Percentiles rank a stretch among this genome's conserved stretches.
Evolutionary conservation across 306 rosid genomes (phyloP).

Genomic region (Dryas drummondii): DNA sequence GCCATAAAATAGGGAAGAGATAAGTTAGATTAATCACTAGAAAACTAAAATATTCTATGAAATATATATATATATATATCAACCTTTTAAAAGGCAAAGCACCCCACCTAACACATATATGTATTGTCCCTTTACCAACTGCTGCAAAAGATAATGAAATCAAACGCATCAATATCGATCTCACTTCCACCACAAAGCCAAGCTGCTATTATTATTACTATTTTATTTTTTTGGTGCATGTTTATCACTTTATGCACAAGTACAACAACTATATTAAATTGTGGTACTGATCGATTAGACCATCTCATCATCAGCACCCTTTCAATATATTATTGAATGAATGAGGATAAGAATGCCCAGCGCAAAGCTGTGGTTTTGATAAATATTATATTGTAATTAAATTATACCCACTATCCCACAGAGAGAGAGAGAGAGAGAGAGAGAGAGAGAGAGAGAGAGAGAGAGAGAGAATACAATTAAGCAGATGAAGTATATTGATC

Average conservation of each 20-base stretch:
- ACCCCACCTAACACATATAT: slow-evolving; percentile 21
- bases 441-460: neutral
- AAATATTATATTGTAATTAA: slow-evolving; percentile 3
- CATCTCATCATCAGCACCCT: neutral
- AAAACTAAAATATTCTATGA: slow-evolving; percentile 1
- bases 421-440: neutral
- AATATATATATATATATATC: neutral
- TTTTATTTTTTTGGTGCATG: neutral
- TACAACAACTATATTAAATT: slow-evolving; percentile 7
- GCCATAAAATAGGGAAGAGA: slow-evolving; percentile 30
- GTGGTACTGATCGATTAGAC: neutral
- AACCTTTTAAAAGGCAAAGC: slow-evolving; percentile 26
- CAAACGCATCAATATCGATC: slow-evolving; percentile 23
- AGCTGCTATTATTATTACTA: neutral
- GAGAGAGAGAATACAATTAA: neutral
- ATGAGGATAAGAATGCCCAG: slow-evolving; percentile 15
- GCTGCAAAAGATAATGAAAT: neutral
- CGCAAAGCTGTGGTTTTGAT: neutral
- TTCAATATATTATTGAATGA: slow-evolving; percentile 13
- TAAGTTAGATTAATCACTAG: slow-evolving; percentile 29
- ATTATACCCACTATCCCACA: no score
- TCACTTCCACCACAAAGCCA: slow-evolving; percentile 31
- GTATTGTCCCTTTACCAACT: slow-evolving; percentile 24
- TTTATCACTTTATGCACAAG: slow-evolving; percentile 17
- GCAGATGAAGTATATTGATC: neutral